phyloP scores from a whole-genome alignment of 257 asterid species.

The Euphrasia confusa region DNA sequence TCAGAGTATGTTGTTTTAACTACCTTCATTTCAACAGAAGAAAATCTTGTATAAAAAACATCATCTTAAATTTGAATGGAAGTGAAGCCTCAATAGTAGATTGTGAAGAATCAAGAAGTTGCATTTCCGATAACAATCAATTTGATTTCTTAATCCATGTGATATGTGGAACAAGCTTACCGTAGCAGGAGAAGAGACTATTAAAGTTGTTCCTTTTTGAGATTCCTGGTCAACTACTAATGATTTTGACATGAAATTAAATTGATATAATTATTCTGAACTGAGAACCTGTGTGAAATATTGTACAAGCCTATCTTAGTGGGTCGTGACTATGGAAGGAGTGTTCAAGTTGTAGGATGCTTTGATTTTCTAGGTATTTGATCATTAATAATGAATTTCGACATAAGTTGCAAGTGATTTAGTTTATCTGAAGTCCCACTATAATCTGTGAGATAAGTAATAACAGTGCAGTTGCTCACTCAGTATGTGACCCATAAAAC shows the following conservation, averaged over 20 bases:
- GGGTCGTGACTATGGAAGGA: background rate
- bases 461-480: conserved; percentile 12
- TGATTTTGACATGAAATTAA: too few relatives aligned
- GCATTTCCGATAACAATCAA: background rate
- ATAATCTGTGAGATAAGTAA: conserved; percentile 9
- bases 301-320: background rate
- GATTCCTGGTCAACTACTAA: too few relatives aligned
- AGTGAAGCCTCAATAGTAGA: too few relatives aligned
- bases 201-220: background rate
- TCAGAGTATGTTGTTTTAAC: too few relatives aligned
- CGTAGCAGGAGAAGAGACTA: background rate
- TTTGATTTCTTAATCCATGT: background rate
- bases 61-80: too few relatives aligned
- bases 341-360: conserved; percentile 2
- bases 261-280: too few relatives aligned
- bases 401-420: background rate
- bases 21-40: background rate
- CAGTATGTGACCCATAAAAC: conserved; percentile 6
- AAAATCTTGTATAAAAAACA: too few relatives aligned
- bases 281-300: background rate
- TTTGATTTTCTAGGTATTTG: conserved; percentile 14
- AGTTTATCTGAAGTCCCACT: conserved; percentile 14
- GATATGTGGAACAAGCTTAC: background rate
- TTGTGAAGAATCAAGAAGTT: background rate
- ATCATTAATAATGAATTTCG: conserved; percentile 7